Evolutionary conservation across 2,329 filamentous ascomycete genomes (phyloP).

Genomic region (Colletotrichum musicola): DNA sequence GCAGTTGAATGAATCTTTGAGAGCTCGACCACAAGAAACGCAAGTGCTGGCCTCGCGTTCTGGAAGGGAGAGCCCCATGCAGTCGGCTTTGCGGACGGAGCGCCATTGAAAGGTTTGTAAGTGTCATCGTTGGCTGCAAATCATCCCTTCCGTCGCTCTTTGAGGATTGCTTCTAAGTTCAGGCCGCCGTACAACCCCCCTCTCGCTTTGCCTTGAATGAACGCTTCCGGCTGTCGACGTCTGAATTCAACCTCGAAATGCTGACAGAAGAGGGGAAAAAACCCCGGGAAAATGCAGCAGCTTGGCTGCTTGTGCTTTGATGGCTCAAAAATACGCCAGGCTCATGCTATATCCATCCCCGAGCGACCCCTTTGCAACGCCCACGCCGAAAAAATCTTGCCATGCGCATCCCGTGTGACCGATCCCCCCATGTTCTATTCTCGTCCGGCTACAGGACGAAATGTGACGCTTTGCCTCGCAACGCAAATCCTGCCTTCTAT

Average conservation of each 20-base stretch:
- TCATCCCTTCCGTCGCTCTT: neutral
- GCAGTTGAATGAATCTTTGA: neutral
- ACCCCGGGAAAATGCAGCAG: neutral
- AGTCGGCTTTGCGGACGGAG: neutral
- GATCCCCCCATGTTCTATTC: neutral
- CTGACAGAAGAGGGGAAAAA: neutral
- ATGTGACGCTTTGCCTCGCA: neutral
- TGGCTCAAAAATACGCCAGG: neutral
- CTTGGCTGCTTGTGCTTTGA: neutral
- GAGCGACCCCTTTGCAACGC: neutral
- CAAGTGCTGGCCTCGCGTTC: neutral
- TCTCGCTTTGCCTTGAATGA: neutral
- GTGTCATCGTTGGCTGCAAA: neutral
- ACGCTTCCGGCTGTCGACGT: too few species aligned
- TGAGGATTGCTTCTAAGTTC: too few species aligned
- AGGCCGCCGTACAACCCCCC: too few species aligned
- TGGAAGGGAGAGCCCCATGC: neutral
- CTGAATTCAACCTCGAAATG: too few species aligned
- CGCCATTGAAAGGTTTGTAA: neutral
- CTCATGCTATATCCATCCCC: neutral
- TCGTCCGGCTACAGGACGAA: neutral
- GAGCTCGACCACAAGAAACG: neutral
- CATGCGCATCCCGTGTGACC: neutral
- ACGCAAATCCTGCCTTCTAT: constrained; percentile 1
- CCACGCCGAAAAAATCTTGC: neutral